Conservation (phyloP, 2,329 filamentous ascomycete species). For the Xylaria sp. region DNA sequence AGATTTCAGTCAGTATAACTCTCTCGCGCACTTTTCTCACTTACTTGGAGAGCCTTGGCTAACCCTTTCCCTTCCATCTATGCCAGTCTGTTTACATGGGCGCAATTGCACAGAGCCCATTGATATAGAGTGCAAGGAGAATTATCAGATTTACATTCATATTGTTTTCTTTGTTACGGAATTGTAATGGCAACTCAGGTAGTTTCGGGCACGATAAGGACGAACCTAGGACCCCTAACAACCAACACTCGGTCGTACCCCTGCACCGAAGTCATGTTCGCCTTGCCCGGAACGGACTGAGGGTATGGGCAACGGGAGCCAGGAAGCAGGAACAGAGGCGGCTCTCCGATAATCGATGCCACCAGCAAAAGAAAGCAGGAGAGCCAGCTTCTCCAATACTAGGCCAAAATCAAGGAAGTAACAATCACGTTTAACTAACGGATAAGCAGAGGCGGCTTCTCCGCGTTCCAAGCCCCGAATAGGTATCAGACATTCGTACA, state of each 20-base stretch:
- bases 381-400: neutral
- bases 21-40: neutral
- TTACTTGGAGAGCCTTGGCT: neutral
- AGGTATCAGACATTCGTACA: slow-evolving; percentile 31
- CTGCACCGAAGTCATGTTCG: slow-evolving; percentile 32
- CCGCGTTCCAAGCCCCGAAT: slow-evolving; percentile 3
- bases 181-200: slow-evolving; percentile 24
- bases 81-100: neutral
- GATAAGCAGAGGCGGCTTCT: slow-evolving; percentile 27
- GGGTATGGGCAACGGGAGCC: neutral
- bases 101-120: neutral
- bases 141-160: neutral
- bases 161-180: too few relatives aligned
- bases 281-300: neutral
- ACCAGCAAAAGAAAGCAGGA: neutral
- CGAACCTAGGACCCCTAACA: slow-evolving; percentile 51
- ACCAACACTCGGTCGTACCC: slow-evolving; percentile 44
- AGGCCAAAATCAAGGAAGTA: neutral
- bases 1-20: too few relatives aligned
- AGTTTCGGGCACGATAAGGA: slow-evolving; percentile 41
- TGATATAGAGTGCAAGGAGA: neutral
- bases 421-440: slow-evolving; percentile 7
- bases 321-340: neutral
- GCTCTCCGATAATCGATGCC: neutral
- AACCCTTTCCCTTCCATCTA: neutral